These are phyloP conservation scores for Groenewaldozyma sp. DNA, from an alignment of 1,139 yeast species.

Conservation along the genomic window DNA sequence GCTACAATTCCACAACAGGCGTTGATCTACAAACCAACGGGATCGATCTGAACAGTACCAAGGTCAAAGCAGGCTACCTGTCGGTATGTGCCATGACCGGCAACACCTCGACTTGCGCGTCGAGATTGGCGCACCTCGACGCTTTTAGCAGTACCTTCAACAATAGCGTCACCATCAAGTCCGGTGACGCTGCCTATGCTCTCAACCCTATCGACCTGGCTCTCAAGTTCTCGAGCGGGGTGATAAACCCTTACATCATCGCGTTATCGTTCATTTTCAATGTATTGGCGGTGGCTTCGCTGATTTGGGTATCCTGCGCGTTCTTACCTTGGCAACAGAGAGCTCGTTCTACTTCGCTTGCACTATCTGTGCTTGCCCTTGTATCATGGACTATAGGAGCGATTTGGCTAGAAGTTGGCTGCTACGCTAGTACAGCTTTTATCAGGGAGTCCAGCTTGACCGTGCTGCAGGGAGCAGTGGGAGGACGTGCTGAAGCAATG, in stretches of 20 bases:
- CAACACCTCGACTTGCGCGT: conserved; percentile 4
- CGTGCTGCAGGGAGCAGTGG: conserved; percentile 38
- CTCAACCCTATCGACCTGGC: conserved; percentile 37
- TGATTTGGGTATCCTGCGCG: conserved; percentile 21
- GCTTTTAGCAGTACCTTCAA: conserved; percentile 23
- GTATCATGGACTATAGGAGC: conserved; percentile 62
- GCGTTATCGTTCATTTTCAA: conserved; percentile 41
- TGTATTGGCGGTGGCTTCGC: conserved; percentile 34
- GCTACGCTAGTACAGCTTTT: conserved; percentile 36
- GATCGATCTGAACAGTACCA: conserved; percentile 23
- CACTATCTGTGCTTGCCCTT: conserved; percentile 33
- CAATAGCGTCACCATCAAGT: conserved; percentile 16
- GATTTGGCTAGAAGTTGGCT: conserved; percentile 59
- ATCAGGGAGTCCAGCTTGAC: conserved; percentile 46
- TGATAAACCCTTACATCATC: conserved; percentile 48
- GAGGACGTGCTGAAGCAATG: conserved; percentile 49
- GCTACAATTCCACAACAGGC: conserved; percentile 32
- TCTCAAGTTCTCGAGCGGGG: conserved; percentile 33
- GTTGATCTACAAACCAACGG: background rate
- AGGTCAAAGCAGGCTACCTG: conserved; percentile 42
- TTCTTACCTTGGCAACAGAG: conserved; percentile 42
- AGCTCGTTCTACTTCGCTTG: conserved; percentile 31
- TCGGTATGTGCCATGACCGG: conserved; percentile 15
- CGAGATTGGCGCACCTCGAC: conserved; percentile 7
- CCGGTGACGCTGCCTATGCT: conserved; percentile 25